Conservation (phyloP, 1,284 basidiomycete genomes). For the Amylostereum areolatum region DNA sequence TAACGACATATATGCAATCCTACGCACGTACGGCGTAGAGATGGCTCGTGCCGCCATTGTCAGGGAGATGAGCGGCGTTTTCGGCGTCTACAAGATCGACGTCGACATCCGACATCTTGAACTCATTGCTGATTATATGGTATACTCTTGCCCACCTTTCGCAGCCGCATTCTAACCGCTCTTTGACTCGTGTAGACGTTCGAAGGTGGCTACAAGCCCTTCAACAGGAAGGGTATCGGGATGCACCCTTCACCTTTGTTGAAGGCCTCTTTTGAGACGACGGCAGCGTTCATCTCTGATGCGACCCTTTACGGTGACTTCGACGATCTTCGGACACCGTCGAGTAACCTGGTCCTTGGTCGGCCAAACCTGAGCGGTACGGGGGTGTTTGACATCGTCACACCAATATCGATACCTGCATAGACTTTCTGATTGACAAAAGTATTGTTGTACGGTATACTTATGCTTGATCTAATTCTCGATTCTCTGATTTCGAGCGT, state of each 20-base stretch:
- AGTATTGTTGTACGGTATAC: not conserved
- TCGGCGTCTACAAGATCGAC: conserved; percentile 96
- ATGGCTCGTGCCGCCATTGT: conserved; percentile 93
- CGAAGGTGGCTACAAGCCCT: conserved; percentile 95
- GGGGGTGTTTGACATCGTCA: conserved; percentile 81
- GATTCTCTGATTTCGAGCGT: not conserved
- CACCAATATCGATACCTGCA: conserved; percentile 32
- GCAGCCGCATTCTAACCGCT: conserved; percentile 7
- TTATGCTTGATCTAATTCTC: not conserved
- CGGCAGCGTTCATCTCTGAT: conserved; percentile 92
- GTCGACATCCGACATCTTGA: conserved; percentile 94
- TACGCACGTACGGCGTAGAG: conserved; percentile 95
- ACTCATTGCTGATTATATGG: conserved; percentile 99
- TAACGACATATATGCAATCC: conserved; percentile 93
- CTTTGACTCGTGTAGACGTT: conserved; percentile 64
- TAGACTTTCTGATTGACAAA: not conserved
- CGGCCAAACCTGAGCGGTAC: conserved; percentile 81
- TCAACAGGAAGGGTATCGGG: conserved; percentile 93
- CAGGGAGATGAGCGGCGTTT: conserved; percentile 86
- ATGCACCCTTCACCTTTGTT: conserved; percentile 89
- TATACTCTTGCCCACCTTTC: conserved; percentile 31
- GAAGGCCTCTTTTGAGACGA: conserved; percentile 98
- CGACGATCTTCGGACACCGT: conserved; percentile 86
- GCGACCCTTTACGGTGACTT: conserved; percentile 93
- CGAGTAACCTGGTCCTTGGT: conserved; percentile 89